Base-by-base conservation (phyloP, 2,329 filamentous ascomycete species). In the Phialophora expanda region DNA sequence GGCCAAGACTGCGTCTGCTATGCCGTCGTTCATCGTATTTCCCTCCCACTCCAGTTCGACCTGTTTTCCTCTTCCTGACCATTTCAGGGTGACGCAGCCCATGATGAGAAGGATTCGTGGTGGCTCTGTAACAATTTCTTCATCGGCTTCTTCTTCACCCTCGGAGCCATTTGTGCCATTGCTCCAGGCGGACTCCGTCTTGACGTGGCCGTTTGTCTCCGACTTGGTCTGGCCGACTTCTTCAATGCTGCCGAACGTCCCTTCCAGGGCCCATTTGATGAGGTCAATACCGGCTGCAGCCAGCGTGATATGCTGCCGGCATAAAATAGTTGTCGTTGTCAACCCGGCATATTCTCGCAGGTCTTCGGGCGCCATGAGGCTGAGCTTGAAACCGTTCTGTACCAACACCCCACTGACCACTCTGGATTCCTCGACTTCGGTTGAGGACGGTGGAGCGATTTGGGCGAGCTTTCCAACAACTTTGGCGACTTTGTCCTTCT, bases 381-480 rank as follows among this genome's bases (percentile, higher is more conserved):
- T 96, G 75, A 99, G 87, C 77, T 98, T 97, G 78, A 99, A 98
- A 76, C 97, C 95, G 76, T 96, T 98, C 73, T 98, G 94, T 7
- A 99, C 93, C 17, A 99, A 84, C 0, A 99, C 95, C 30, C 95
- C 95, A 0, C 90, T 91, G 72, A 99, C 87, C 51, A 98, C 83
- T 62, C 86, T 82, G 0, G 79, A 75, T 14, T 81, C 81, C 26
- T 81, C 79, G 5, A 81, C 76, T n/a, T 84, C 79, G 62, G 78
- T 64, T 30, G 77, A 74, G 14, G 77, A 75, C 17, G 91, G 90
- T 2, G 91, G 91, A 2, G 90, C 85, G 56, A 94, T 88, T 34
- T 92, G 87, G 7, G 95, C 95, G 12, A 99, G 86, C 76, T 93
- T 94, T 71, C 95, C 95, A 7, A 99, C 95, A 0, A 99, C 95